Evolutionary conservation across 1,284 basidiomycete species (phyloP).

Genomic region (Rhodotorula sp.): DNA sequence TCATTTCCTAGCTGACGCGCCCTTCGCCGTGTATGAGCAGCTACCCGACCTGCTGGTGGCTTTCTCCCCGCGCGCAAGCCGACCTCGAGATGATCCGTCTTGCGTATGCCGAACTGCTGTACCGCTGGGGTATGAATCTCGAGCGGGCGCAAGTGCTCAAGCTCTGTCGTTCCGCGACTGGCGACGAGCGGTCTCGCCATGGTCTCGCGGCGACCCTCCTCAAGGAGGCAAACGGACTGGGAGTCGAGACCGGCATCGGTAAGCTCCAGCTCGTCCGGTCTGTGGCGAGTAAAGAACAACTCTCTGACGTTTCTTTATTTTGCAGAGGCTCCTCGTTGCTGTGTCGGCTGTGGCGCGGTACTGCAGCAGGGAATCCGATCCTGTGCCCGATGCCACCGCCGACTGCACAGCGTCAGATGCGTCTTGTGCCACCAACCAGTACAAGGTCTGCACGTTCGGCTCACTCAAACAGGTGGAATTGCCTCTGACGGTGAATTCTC

Average conservation of each 20-base stretch:
- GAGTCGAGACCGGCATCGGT: slow-evolving; percentile 19
- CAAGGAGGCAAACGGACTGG: slow-evolving; percentile 22
- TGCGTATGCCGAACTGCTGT: slow-evolving; percentile 39
- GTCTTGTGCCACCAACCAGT: slow-evolving; percentile 35
- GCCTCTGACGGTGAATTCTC: background rate
- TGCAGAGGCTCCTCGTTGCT: slow-evolving; percentile 20
- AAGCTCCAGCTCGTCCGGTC: background rate
- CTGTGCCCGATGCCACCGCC: slow-evolving; percentile 21
- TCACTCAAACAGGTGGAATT: background rate
- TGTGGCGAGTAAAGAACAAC: too few relatives aligned
- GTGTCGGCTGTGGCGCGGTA: slow-evolving; percentile 12
- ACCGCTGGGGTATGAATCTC: slow-evolving; percentile 29
- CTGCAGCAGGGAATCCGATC: background rate
- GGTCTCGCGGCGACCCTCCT: slow-evolving; percentile 8
- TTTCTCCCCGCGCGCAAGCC: slow-evolving; percentile 26
- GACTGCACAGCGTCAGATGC: slow-evolving; percentile 12
- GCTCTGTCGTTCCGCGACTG: slow-evolving; percentile 21
- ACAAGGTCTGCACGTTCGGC: slow-evolving; percentile 4
- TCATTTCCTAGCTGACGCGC: too few relatives aligned
- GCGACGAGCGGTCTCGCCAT: background rate
- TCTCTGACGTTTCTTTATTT: too few relatives aligned
- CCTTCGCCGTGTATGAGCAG: background rate
- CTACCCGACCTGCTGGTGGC: slow-evolving; percentile 32
- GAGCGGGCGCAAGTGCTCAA: slow-evolving; percentile 37
- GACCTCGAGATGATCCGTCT: slow-evolving; percentile 38